Conservation (phyloP, 176 grass and related monocot species). For the Chloris gayana region DNA sequence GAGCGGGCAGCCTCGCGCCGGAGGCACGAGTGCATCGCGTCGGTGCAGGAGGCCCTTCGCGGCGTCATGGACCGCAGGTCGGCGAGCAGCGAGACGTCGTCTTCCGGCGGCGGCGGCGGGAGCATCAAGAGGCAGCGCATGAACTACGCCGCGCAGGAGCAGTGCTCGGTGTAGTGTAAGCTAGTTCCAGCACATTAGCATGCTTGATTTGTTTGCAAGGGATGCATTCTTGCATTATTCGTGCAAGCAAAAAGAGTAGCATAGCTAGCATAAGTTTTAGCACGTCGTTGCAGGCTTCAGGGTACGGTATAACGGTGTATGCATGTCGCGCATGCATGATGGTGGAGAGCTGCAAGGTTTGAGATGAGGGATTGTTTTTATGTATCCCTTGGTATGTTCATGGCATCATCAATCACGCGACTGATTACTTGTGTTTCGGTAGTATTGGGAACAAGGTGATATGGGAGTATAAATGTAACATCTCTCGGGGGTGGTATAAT, state of each 20-base stretch:
- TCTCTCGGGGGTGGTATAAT: conserved; percentile 13
- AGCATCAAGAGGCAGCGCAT: conserved; percentile 92
- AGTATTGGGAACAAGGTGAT: background rate
- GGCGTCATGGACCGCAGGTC: conserved; percentile 71
- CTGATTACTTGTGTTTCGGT: background rate
- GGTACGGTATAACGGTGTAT: conserved; percentile 51
- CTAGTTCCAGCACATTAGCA: background rate
- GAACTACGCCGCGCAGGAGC: conserved; percentile 66
- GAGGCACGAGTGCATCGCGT: conserved; percentile 72
- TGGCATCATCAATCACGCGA: conserved; percentile 12
- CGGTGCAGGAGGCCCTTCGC: conserved; percentile 84
- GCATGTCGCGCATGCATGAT: conserved; percentile 12
- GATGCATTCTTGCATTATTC: background rate
- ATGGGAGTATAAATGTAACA: conserved; percentile 16
- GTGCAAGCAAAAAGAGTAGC: too few species aligned
- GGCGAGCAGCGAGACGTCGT: conserved; percentile 60
- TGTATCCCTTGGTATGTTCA: conserved; percentile 51
- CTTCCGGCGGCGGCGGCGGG: conserved; percentile 47
- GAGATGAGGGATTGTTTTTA: conserved; percentile 67
- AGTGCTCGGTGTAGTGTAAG: conserved; percentile 34
- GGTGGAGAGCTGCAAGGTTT: background rate
- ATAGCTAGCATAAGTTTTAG: background rate
- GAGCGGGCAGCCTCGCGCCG: conserved; percentile 26
- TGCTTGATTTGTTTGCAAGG: conserved; percentile 24
- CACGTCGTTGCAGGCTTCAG: background rate